These are phyloP conservation scores for Talaromyces rugulosus DNA, from an alignment of 2,329 filamentous ascomycete species.

Conservation along the genomic window DNA sequence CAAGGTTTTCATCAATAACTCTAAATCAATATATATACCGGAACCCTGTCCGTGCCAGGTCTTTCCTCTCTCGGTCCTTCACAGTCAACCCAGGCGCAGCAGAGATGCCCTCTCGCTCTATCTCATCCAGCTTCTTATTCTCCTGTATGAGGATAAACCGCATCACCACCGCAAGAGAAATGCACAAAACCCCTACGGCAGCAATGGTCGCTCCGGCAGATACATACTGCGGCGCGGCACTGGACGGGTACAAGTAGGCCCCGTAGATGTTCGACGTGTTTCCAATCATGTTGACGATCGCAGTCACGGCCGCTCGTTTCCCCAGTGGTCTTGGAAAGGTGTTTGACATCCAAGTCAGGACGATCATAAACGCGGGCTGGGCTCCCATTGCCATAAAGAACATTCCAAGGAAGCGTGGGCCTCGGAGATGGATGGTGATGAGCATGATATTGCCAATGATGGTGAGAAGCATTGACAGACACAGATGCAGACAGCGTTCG, in stretches of 20 bases:
- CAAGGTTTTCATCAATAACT: neutral
- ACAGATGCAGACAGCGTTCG: neutral
- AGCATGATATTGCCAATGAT: slow-evolving; percentile 9
- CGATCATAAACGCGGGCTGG: slow-evolving; percentile 27
- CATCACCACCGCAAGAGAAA: neutral
- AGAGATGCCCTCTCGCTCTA: neutral
- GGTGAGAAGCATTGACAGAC: slow-evolving; percentile 7
- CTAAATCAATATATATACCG: neutral
- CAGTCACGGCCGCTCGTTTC: slow-evolving; percentile 34
- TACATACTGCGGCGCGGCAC: neutral
- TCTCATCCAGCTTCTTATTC: neutral
- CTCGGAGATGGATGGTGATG: neutral
- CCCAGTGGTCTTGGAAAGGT: slow-evolving; percentile 33
- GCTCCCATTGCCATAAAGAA: slow-evolving; percentile 18
- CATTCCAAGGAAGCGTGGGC: slow-evolving; percentile 13
- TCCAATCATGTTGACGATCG: slow-evolving; percentile 33
- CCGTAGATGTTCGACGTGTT: slow-evolving; percentile 16
- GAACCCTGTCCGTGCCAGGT: neutral
- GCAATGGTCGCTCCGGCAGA: neutral
- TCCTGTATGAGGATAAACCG: neutral
- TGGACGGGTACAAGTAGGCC: neutral
- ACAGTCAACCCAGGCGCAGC: neutral
- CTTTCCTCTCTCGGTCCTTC: neutral
- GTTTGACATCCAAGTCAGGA: slow-evolving; percentile 33
- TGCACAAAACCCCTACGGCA: neutral